These are phyloP conservation scores for Phytophthora citrophthora DNA, from an alignment of 352 stramenopile species.

Conservation along the genomic window DNA sequence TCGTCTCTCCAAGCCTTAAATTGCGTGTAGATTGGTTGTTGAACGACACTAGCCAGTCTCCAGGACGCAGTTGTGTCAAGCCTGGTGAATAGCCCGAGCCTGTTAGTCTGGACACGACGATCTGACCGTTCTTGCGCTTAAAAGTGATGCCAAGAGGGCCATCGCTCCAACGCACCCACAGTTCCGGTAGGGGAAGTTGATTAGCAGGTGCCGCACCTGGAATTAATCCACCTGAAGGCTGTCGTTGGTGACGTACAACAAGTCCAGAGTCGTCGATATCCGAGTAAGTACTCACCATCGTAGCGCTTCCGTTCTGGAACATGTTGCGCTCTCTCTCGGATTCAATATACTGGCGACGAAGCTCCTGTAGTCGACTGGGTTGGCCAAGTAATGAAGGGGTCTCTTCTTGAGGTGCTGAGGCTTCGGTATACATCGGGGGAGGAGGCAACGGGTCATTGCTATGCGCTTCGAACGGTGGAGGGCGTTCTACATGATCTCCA, in stretches of 20 bases:
- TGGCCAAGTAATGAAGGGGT: constrained; percentile 25
- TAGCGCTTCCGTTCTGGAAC: constrained; percentile 30
- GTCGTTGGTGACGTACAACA: constrained; percentile 45
- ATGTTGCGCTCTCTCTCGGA: constrained; percentile 66
- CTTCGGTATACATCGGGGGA: constrained; percentile 20
- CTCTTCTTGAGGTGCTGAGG: constrained; percentile 19
- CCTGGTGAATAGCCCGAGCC: constrained; percentile 70
- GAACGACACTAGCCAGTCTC: constrained; percentile 84
- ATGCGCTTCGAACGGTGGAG: constrained; percentile 40
- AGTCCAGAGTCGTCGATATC: constrained; percentile 73
- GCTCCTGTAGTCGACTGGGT: constrained; percentile 51
- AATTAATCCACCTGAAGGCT: constrained; percentile 10
- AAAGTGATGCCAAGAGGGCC: constrained; percentile 83
- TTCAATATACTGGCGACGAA: constrained; percentile 78
- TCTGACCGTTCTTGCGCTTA: constrained; percentile 77
- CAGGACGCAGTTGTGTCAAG: constrained; percentile 66
- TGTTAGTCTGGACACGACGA: constrained; percentile 79
- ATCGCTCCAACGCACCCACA: constrained; percentile 78
- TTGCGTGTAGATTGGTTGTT: constrained; percentile 67
- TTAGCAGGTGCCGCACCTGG: constrained; percentile 6
- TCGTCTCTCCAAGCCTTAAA: constrained; percentile 74
- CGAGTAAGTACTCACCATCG: constrained; percentile 67
- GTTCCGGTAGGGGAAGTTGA: constrained; percentile 54
- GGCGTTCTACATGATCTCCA: constrained; percentile 22
- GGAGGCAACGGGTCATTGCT: constrained; percentile 21